phyloP scores from a whole-genome alignment of 192 early-diverging fungal species.

The Paraglomus occultum region DNA sequence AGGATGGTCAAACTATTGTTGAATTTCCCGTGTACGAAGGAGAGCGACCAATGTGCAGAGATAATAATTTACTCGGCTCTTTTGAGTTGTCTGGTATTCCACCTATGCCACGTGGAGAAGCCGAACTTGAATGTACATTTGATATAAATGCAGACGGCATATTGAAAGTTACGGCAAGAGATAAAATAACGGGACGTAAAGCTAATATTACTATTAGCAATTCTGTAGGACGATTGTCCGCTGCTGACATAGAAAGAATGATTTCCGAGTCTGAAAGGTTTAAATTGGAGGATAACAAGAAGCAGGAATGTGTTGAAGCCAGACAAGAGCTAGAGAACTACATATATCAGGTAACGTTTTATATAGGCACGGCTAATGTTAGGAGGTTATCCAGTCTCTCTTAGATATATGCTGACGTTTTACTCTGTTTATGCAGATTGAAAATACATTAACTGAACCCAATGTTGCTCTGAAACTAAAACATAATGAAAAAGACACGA shows the following conservation, averaged over 20 bases:
- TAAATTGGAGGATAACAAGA: constrained; percentile 71
- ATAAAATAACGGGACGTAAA: constrained; percentile 89
- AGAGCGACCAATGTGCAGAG: constrained; percentile 84
- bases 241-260: constrained; percentile 93
- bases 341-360: constrained; percentile 60
- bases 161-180: constrained; percentile 86
- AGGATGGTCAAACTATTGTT: constrained; percentile 83
- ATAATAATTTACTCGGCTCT: constrained; percentile 88
- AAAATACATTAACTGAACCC: constrained; percentile 65
- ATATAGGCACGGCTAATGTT: constrained; percentile 27
- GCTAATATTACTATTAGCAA: constrained; percentile 95
- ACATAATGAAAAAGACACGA: constrained; percentile 65
- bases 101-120: constrained; percentile 73
- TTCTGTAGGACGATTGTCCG: constrained; percentile 86
- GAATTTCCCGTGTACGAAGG: constrained; percentile 86
- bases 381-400: no score
- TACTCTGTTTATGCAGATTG: constrained; percentile 38
- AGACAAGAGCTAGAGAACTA: constrained; percentile 79
- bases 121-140: constrained; percentile 81
- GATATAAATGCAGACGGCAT: constrained; percentile 87
- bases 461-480: constrained; percentile 71
- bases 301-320: constrained; percentile 73
- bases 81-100: constrained; percentile 79
- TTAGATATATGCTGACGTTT: neutral
- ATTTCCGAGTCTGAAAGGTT: constrained; percentile 87